A percentile compares a stretch with the other conserved stretches of the same genome.
These are phyloP conservation scores for Solanum bukasovii DNA, from an alignment of 257 asterid species.

Conservation along the genomic window DNA sequence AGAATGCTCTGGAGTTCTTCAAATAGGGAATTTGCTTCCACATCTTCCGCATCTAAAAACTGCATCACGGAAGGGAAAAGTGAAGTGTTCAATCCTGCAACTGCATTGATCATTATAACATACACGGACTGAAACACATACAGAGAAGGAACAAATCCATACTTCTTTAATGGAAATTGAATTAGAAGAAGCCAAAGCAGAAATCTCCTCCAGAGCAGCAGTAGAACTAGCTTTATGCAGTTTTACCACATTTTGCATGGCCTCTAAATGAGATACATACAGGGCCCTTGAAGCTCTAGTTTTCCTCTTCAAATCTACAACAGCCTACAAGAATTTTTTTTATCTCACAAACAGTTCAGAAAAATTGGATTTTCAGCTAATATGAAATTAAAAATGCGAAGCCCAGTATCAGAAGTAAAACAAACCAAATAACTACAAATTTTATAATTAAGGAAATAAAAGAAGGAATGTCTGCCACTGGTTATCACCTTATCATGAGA, in stretches of 20 bases:
- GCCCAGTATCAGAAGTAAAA: neutral
- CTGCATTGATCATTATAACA: neutral
- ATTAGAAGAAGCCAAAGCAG: conserved; percentile 40
- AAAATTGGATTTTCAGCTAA: neutral
- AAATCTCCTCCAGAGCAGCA: conserved; percentile 61
- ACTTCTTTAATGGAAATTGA: conserved; percentile 50
- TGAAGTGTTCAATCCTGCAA: neutral
- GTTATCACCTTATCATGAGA: conserved; percentile 48
- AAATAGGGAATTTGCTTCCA: conserved; percentile 41
- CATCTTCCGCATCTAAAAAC: conserved; percentile 52
- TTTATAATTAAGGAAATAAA: neutral
- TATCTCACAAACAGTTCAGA: neutral
- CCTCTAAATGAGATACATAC: conserved; percentile 71
- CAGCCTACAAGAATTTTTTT: conserved; percentile 24
- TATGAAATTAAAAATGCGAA: neutral
- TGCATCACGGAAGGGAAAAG: conserved; percentile 11
- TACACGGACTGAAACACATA: neutral
- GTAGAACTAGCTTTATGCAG: conserved; percentile 58
- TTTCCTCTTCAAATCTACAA: conserved; percentile 48
- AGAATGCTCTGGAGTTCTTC: conserved; percentile 52
- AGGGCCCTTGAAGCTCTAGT: conserved; percentile 41
- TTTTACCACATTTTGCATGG: conserved; percentile 59
- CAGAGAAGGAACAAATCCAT: conserved; percentile 7
- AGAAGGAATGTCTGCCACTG: neutral
- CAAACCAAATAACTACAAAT: neutral